A percentile compares a stretch with the other conserved stretches of the same genome.
Evolutionary conservation across 2,329 filamentous ascomycete species (phyloP).

Genomic region (Pezicula radicicola): DNA sequence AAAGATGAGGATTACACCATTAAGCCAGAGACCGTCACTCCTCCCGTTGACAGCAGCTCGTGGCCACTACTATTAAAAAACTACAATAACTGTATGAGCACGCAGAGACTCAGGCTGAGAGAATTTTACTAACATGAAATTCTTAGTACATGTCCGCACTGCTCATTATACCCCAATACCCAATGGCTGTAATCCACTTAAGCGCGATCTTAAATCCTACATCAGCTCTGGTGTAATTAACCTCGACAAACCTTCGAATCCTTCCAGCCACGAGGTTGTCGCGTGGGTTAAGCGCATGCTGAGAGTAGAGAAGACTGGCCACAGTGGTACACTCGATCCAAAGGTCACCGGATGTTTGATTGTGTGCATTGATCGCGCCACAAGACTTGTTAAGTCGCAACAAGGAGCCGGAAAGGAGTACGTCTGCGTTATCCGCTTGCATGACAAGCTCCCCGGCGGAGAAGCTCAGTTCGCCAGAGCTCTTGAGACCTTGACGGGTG

Average conservation of each 20-base stretch:
- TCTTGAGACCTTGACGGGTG: conserved; percentile 92
- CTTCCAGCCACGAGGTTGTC: conserved; percentile 97
- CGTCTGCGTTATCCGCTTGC: conserved; percentile 89
- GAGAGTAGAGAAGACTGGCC: conserved; percentile 91
- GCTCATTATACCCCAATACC: conserved; percentile 97
- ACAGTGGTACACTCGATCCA: conserved; percentile 96
- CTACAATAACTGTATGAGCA: conserved; percentile 78
- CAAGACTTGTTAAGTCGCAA: conserved; percentile 96
- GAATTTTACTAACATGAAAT: conserved; percentile 17
- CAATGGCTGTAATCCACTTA: conserved; percentile 84
- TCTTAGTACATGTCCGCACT: conserved; percentile 81
- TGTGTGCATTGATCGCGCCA: conserved; percentile 94
- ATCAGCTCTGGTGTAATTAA: conserved; percentile 98
- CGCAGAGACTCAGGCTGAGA: conserved; percentile 1
- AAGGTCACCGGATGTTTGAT: conserved; percentile 97
- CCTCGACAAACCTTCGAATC: conserved; percentile 95
- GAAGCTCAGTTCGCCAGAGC: conserved; percentile 90
- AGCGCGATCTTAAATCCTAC: conserved; percentile 95
- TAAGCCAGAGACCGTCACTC: conserved; percentile 83
- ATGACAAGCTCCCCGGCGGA: conserved; percentile 92
- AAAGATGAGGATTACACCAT: conserved; percentile 75
- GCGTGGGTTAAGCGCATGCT: conserved; percentile 99
- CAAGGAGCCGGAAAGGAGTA: conserved; percentile 99
- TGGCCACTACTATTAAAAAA: conserved; percentile 96
- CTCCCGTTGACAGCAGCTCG: conserved; percentile 77